Base-by-base conservation (phyloP, 1,284 basidiomycete genomes). In the Rhodotorula sp. region DNA sequence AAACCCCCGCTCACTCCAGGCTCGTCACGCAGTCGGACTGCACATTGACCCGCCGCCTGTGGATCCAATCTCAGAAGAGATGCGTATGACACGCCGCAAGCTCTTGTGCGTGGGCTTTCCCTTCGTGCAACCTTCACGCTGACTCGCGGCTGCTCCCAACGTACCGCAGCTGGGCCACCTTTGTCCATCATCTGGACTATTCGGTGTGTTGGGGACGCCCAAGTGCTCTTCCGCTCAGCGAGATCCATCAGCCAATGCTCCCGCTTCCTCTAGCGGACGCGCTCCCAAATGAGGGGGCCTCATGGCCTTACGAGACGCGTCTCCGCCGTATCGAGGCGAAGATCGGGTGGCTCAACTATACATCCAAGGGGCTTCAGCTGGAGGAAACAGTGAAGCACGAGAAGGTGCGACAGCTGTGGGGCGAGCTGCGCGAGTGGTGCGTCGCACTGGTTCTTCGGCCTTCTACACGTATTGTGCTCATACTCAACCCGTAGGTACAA, bases 61-160 rank as follows among this genome's bases (percentile, higher is more conserved):
- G 0, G 22, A 10, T 36, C 36, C 36, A 1, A 57, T 57, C 12
- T 27, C 25, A 5, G 8, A 2, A 10, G 36, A 39, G 22, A 13
- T 27, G 2, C 55, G 55, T 12, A 25, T 3, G 36, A 36, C 10
- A 36, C 55, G 55, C 9, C 21, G 37, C 0, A 37, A 21, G 25
- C 36, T 39, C 25, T 57, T 57, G 55, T 57, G 25, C 55, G 55
- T 37, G n/a, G n/a, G n/a, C n/a, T n/a, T n/a, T n/a, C n/a, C n/a
- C n/a, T n/a, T n/a, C n/a, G n/a, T n/a, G n/a, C n/a, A n/a, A n/a
- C n/a, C n/a, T n/a, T n/a, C n/a, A n/a, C n/a, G n/a, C n/a, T n/a
- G n/a, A n/a, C n/a, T n/a, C n/a, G n/a, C n/a, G n/a, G n/a, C n/a
- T n/a, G n/a, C n/a, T n/a, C n/a, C n/a, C n/a, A n/a, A n/a, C n/a